A percentile compares a stretch with the other conserved stretches of the same genome.
phyloP scores from a whole-genome alignment of 257 asterid species.

The Gentiana dahurica region DNA sequence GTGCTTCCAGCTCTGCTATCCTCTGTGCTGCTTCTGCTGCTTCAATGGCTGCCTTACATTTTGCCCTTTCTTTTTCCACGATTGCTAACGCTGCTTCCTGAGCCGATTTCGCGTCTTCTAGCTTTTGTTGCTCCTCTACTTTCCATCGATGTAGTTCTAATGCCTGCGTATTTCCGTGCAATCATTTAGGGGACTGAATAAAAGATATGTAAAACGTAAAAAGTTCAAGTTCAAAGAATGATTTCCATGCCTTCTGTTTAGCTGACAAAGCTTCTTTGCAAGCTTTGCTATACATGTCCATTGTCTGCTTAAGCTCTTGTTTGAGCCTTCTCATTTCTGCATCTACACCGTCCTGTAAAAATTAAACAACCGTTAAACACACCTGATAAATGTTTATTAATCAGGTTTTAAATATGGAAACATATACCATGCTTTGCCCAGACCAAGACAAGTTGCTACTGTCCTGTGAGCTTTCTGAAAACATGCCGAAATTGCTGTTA shows the following conservation, averaged over 20 bases:
- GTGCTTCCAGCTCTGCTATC: constrained; percentile 80
- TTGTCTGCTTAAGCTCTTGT: constrained; percentile 82
- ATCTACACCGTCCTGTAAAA: constrained; percentile 66
- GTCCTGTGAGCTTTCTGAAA: constrained; percentile 52
- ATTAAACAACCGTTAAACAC: too few relatives aligned
- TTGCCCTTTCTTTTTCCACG: constrained; percentile 64
- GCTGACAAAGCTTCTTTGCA: constrained; percentile 89
- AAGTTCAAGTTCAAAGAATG: neutral
- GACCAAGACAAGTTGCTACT: constrained; percentile 60
- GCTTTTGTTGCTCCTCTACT: constrained; percentile 55
- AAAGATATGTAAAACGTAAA: neutral
- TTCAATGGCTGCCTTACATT: constrained; percentile 78
- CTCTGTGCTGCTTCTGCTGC: constrained; percentile 86
- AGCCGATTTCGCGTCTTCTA: constrained; percentile 56
- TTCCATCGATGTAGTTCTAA: constrained; percentile 85
- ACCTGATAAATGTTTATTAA: too few relatives aligned
- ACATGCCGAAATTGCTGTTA: constrained; percentile 24
- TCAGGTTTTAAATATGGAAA: constrained; percentile 2
- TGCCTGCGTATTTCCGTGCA: constrained; percentile 27
- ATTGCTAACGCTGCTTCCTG: constrained; percentile 81
- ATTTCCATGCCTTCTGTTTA: constrained; percentile 51
- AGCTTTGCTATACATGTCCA: constrained; percentile 94
- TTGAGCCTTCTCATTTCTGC: constrained; percentile 95
- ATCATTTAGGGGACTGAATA: neutral
- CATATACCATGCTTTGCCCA: constrained; percentile 49